A percentile compares a stretch with the other conserved stretches of the same genome.
Conservation (phyloP, 164 flowering plant genomes). For the Vitis cinerea region DNA sequence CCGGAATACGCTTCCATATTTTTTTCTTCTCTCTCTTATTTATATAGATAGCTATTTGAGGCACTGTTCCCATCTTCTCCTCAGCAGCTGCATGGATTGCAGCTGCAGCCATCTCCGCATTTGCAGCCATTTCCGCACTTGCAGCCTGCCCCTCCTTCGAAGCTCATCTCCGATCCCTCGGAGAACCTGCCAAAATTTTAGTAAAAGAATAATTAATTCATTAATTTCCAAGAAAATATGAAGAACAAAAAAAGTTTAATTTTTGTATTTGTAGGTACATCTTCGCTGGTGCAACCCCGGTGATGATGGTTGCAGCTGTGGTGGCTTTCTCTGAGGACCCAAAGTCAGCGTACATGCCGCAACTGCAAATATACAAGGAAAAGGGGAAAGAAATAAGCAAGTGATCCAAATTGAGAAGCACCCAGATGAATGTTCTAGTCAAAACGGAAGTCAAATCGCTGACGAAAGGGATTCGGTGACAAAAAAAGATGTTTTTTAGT, state of each 20-base stretch:
- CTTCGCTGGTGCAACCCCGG: conserved; percentile 29
- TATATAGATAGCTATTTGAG: neutral
- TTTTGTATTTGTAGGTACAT: conserved; percentile 6
- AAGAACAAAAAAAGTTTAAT: no score
- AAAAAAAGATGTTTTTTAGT: no score
- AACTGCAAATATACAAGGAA: conserved; percentile 11
- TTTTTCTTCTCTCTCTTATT: neutral
- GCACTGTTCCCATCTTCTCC: neutral
- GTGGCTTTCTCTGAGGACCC: conserved; percentile 14
- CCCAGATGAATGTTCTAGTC: neutral
- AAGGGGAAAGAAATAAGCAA: neutral
- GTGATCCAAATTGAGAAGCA: neutral
- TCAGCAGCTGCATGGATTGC: conserved; percentile 21
- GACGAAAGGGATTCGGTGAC: no score
- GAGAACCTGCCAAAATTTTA: conserved; percentile 11
- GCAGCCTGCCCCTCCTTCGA: conserved; percentile 21
- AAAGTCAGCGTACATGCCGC: conserved; percentile 24
- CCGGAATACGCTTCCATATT: no score
- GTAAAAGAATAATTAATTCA: neutral
- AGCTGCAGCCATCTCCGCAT: conserved; percentile 27
- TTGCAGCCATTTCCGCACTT: conserved; percentile 1
- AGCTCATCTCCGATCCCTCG: conserved; percentile 26
- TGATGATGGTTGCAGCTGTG: conserved; percentile 19
- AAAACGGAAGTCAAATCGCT: no score
- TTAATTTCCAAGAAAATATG: neutral